These are phyloP conservation scores for Suillus paluster DNA, from an alignment of 768 basidiomycete species.

Conservation along the genomic window DNA sequence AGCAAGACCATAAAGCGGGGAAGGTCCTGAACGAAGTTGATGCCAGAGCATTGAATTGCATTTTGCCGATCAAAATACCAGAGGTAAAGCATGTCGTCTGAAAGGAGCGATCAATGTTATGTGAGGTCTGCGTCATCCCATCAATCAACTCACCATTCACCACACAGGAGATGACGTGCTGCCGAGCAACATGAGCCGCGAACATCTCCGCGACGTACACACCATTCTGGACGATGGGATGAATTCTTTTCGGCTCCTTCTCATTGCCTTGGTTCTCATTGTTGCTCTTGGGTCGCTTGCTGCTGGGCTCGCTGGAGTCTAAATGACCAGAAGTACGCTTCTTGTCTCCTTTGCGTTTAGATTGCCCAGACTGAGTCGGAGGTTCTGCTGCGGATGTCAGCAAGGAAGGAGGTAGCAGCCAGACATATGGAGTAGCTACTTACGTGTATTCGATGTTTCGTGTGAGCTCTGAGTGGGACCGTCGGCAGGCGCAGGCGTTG, in stretches of 20 bases:
- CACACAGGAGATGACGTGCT: neutral
- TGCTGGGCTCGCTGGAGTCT: neutral
- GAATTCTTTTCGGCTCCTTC: neutral
- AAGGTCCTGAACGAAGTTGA: constrained; percentile 22
- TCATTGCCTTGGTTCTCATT: neutral
- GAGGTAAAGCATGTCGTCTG: constrained; percentile 10
- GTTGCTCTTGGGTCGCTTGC: neutral
- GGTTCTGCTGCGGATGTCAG: neutral
- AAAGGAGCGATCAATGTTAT: neutral
- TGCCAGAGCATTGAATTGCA: constrained; percentile 11
- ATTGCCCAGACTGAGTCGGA: neutral
- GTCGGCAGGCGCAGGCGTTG: neutral
- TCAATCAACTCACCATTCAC: neutral
- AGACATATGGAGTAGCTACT: neutral
- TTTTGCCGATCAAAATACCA: constrained; percentile 9
- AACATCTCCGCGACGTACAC: constrained; percentile 6
- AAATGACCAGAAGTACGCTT: neutral
- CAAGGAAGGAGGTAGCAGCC: neutral
- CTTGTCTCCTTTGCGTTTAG: neutral
- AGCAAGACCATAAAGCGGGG: constrained; percentile 16
- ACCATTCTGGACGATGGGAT: constrained; percentile 5
- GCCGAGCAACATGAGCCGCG: neutral
- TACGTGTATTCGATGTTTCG: neutral
- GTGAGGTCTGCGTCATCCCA: neutral
- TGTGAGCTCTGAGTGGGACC: neutral